Evolutionary conservation across 352 stramenopile species (phyloP).

Genomic region (Proteromonas lacertae): DNA sequence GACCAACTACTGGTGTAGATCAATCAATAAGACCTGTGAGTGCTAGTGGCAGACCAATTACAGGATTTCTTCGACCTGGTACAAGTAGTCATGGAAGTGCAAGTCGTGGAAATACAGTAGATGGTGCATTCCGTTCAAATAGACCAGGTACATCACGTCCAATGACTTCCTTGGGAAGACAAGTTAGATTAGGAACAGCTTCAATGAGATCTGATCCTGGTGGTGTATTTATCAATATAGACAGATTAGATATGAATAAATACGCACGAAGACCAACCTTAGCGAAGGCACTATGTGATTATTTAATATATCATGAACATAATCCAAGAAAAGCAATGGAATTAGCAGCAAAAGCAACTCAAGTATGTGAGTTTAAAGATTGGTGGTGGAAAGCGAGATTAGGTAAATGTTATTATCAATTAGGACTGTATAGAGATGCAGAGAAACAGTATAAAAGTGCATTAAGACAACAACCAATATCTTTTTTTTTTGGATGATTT

Average conservation of each 20-base stretch:
- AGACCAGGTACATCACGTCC: conserved; percentile 28
- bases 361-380: conserved; percentile 33
- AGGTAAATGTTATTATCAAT: conserved; percentile 65
- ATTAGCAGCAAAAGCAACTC: conserved; percentile 41
- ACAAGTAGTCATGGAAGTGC: conserved; percentile 9
- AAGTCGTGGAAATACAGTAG: conserved; percentile 1
- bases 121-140: conserved; percentile 5
- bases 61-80: conserved; percentile 35
- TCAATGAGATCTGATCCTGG: conserved; percentile 25
- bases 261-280: conserved; percentile 37
- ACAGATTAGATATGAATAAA: conserved; percentile 42
- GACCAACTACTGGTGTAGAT: conserved; percentile 25
- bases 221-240: conserved; percentile 49
- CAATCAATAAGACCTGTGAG: conserved; percentile 5
- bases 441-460: conserved; percentile 59
- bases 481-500: too few relatives aligned
- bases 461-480: conserved; percentile 39
- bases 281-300: conserved; percentile 45
- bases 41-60: conserved; percentile 25
- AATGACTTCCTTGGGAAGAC: conserved; percentile 40
- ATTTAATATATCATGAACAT: conserved; percentile 55
- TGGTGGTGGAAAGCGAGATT: conserved; percentile 74
- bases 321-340: conserved; percentile 56
- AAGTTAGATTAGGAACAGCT: conserved; percentile 48
- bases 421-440: conserved; percentile 48